Conservation (phyloP, 2,329 filamentous ascomycete genomes). For the Monilinia fructicola region DNA sequence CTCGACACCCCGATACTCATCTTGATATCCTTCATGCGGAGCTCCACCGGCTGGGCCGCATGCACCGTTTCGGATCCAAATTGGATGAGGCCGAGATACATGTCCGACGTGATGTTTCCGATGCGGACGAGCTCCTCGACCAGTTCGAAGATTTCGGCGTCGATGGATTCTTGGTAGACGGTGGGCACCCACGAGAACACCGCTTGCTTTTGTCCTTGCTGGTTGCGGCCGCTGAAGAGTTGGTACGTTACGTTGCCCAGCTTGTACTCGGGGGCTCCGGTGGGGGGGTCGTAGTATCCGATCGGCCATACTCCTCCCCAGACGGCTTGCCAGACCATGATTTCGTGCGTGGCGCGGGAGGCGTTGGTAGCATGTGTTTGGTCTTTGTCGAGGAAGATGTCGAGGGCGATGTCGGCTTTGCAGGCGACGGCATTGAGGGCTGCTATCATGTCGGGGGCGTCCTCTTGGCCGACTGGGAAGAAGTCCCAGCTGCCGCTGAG, state of each 20-base stretch:
- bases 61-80: slow-evolving; percentile 18
- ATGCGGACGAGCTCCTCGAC: not conserved
- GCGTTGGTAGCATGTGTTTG: slow-evolving; percentile 2
- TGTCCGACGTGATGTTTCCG: slow-evolving; percentile 8
- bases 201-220: slow-evolving; percentile 17
- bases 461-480: not conserved
- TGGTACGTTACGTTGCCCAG: slow-evolving; percentile 8
- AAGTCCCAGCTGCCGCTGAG: slow-evolving; percentile 23
- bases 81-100: slow-evolving; percentile 19
- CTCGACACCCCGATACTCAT: slow-evolving; percentile 13
- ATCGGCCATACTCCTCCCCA: slow-evolving; percentile 23
- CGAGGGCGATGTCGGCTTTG: slow-evolving; percentile 22
- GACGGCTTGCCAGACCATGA: slow-evolving; percentile 23
- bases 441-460: not conserved
- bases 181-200: slow-evolving; percentile 17
- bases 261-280: slow-evolving; percentile 8
- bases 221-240: slow-evolving; percentile 7
- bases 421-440: slow-evolving; percentile 12
- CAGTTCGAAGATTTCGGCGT: slow-evolving; percentile 11
- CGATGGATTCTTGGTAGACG: slow-evolving; percentile 9
- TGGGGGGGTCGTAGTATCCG: slow-evolving; percentile 3
- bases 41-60: not conserved
- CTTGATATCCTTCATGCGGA: slow-evolving; percentile 11
- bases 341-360: slow-evolving; percentile 11
- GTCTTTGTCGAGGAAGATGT: slow-evolving; percentile 18